Evolutionary conservation across 2,329 filamentous ascomycete genomes (phyloP).

Genomic region (Cadophora luteo-olivacea): DNA sequence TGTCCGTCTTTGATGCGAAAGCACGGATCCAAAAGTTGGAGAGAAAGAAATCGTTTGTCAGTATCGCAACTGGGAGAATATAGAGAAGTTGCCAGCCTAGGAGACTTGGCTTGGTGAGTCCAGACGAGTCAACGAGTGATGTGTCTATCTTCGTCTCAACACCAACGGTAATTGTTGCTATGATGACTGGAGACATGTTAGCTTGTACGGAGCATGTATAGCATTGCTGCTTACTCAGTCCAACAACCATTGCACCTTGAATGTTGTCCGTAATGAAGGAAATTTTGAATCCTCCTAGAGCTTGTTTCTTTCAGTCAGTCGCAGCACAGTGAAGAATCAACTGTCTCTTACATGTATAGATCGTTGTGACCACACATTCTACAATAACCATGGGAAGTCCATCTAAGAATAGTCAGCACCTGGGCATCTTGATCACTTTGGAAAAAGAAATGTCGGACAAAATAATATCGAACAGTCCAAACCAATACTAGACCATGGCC

Average conservation of each 20-base stretch:
- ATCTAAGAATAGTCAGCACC: slow-evolving; percentile 45
- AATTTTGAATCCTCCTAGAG: slow-evolving; percentile 81
- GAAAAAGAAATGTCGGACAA: not conserved
- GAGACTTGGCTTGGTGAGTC: slow-evolving; percentile 70
- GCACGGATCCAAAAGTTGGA: slow-evolving; percentile 86
- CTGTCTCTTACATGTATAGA: slow-evolving; percentile 73
- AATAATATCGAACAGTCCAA: not conserved
- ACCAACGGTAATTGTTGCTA: slow-evolving; percentile 80
- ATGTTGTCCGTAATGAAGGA: slow-evolving; percentile 86
- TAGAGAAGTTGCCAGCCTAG: slow-evolving; percentile 87
- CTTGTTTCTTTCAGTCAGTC: slow-evolving; percentile 47
- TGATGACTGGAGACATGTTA: slow-evolving; percentile 56
- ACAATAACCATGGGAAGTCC: slow-evolving; percentile 79
- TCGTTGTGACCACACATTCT: slow-evolving; percentile 77
- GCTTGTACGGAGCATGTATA: not conserved
- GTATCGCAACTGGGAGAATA: slow-evolving; percentile 79
- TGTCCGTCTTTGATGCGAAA: slow-evolving; percentile 80
- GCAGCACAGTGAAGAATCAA: not conserved
- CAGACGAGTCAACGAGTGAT: slow-evolving; percentile 70
- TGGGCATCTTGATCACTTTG: not conserved
- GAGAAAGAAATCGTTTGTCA: slow-evolving; percentile 88
- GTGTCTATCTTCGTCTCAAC: slow-evolving; percentile 76
- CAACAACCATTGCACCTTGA: slow-evolving; percentile 79
- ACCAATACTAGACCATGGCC: not conserved
- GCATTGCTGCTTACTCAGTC: slow-evolving; percentile 53